Conservation (phyloP, 169 alveolate genomes). For the Cryptosporidium felis region DNA sequence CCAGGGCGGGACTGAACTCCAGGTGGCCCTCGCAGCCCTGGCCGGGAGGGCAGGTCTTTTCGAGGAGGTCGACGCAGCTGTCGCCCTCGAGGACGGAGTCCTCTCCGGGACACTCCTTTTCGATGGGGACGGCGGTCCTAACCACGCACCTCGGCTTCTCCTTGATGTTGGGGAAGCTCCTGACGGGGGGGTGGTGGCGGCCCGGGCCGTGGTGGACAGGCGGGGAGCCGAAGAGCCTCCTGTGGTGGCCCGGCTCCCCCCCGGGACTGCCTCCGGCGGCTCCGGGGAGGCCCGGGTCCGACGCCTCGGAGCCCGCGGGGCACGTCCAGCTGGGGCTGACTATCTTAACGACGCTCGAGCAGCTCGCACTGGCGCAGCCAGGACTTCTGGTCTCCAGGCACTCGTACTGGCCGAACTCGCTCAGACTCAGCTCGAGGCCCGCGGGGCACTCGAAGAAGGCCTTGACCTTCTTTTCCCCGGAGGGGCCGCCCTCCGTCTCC, state of each 20-base stretch:
- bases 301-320: neutral
- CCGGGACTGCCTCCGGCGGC: too few relatives aligned
- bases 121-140: neutral
- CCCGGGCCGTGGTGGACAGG: constrained; percentile 1
- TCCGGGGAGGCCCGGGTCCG: too few relatives aligned
- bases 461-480: neutral
- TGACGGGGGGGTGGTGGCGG: neutral
- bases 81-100: neutral
- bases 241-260: constrained; percentile 21
- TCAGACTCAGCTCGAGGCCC: neutral
- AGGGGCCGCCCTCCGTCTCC: neutral
- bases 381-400: constrained; percentile 22
- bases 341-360: constrained; percentile 1
- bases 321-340: constrained; percentile 40
- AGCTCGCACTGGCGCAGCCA: neutral
- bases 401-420: constrained; percentile 9
- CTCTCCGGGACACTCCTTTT: neutral
- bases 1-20: constrained; percentile 21
- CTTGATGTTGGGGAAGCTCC: neutral
- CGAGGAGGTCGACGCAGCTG: constrained; percentile 5
- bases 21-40: constrained; percentile 50
- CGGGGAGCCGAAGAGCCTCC: neutral
- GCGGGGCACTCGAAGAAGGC: constrained; percentile 30
- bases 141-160: constrained; percentile 21
- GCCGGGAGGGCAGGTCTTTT: constrained; percentile 29